Conservation (phyloP, 805 yeast genomes). For the Pichia exigua region DNA sequence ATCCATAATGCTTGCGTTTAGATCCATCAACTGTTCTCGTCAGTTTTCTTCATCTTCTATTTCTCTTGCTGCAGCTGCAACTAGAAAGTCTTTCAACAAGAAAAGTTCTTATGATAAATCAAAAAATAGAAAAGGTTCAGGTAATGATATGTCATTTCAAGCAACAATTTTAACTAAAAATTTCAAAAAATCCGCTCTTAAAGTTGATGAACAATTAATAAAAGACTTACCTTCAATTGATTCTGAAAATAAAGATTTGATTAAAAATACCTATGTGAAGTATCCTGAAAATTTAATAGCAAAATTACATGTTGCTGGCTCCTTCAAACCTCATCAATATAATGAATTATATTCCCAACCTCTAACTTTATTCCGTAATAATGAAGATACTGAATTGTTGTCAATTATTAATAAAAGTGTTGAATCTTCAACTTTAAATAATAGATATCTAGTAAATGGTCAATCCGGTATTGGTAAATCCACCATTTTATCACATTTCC, state of each 20-base stretch:
- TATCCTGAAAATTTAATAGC: constrained; percentile 37
- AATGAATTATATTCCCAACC: constrained; percentile 60
- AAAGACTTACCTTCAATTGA: constrained; percentile 15
- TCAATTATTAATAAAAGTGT: constrained; percentile 32
- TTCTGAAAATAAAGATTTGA: constrained; percentile 9
- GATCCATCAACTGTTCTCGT: constrained; percentile 4
- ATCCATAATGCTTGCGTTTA: constrained; percentile 1
- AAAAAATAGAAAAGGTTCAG: constrained; percentile 27
- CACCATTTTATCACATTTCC: constrained; percentile 60
- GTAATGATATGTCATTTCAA: constrained; percentile 25
- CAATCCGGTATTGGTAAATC: constrained; percentile 77
- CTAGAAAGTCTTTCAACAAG: constrained; percentile 26
- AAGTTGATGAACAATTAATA: constrained; percentile 13
- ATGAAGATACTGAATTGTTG: constrained; percentile 35
- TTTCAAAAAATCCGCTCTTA: constrained; percentile 18
- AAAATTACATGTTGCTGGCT: constrained; percentile 45
- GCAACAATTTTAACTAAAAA: constrained; percentile 19
- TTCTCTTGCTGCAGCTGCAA: constrained; percentile 18
- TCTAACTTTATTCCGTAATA: constrained; percentile 47
- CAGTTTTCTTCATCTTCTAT: constrained; percentile 10
- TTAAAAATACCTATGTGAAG: constrained; percentile 27
- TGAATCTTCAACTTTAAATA: constrained; percentile 29
- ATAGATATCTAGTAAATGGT: constrained; percentile 55
- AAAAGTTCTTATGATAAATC: constrained; percentile 18
- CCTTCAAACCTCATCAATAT: constrained; percentile 61